A percentile compares a stretch with the other conserved stretches of the same genome.
These are phyloP conservation scores for Aegilops sharonensis DNA, from an alignment of 176 grass and related monocot genomes.

Conservation along the genomic window DNA sequence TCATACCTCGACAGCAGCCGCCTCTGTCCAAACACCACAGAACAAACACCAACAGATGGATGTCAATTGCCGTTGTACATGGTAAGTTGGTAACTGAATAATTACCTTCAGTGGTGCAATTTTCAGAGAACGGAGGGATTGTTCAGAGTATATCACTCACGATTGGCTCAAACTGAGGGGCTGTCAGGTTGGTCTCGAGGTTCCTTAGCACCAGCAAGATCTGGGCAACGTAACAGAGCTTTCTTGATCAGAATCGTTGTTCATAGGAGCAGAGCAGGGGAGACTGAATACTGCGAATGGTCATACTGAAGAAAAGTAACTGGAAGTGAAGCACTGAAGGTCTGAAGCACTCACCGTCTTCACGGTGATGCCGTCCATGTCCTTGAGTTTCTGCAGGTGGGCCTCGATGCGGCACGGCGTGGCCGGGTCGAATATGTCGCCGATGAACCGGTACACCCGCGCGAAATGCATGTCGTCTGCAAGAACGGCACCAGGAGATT, in stretches of 20 bases:
- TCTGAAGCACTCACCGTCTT: conserved; percentile 40
- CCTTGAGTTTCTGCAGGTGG: conserved; percentile 52
- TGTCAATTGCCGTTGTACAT: neutral
- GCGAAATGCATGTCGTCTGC: conserved; percentile 67
- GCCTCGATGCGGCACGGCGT: conserved; percentile 31
- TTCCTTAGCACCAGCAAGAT: conserved; percentile 71
- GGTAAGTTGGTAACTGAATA: neutral
- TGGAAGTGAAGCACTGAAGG: neutral
- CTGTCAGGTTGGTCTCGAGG: conserved; percentile 56
- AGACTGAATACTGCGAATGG: neutral
- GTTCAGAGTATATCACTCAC: conserved; percentile 40
- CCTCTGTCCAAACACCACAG: conserved; percentile 26
- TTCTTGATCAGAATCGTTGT: neutral
- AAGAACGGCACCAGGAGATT: neutral
- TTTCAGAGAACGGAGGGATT: neutral
- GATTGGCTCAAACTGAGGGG: conserved; percentile 49
- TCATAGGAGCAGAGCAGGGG: neutral
- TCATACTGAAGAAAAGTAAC: neutral
- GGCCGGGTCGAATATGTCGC: conserved; percentile 82
- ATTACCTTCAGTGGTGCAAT: neutral
- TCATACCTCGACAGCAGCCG: conserved; percentile 68
- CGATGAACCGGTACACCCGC: conserved; percentile 71
- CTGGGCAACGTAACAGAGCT: conserved; percentile 26
- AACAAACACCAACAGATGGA: neutral
- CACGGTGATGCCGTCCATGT: conserved; percentile 45